Evolutionary conservation across 164 flowering plant genomes (phyloP).

Genomic region (Berberis thunbergii): DNA sequence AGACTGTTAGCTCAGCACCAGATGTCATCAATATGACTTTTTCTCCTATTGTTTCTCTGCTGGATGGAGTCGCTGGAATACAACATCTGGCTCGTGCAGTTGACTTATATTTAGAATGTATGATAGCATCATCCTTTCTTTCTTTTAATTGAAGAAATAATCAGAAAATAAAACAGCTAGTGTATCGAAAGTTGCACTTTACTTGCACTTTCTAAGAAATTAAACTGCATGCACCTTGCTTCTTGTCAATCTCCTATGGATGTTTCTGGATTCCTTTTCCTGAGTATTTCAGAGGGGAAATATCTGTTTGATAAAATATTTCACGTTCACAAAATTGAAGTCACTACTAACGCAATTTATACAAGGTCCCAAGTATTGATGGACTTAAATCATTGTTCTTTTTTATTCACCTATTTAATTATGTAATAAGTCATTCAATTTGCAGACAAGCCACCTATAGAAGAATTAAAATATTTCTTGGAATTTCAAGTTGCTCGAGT

Average conservation of each 20-base stretch:
- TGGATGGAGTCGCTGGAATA: constrained; percentile 71
- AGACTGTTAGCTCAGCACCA: constrained; percentile 63
- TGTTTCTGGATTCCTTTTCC: no score
- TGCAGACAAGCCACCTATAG: constrained; percentile 91
- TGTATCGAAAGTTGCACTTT: no score
- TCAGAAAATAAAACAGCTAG: no score
- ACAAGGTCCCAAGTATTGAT: not conserved
- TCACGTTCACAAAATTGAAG: no score
- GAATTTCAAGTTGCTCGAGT: constrained; percentile 84
- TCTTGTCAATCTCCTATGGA: no score
- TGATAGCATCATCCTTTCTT: constrained; percentile 14
- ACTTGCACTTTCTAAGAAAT: no score
- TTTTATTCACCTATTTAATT: not conserved
- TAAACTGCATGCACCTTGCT: no score
- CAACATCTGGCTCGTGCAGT: constrained; percentile 87
- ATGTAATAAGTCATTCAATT: constrained; percentile 4
- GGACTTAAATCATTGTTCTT: not conserved
- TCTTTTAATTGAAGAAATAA: not conserved
- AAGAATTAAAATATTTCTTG: constrained; percentile 88
- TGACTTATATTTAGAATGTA: constrained; percentile 87
- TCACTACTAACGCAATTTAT: not conserved
- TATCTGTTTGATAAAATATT: no score
- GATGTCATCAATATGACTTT: constrained; percentile 93
- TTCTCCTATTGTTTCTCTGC: constrained; percentile 76
- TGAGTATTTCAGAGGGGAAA: no score